Evolutionary conservation across 208 protist species (phyloP).

Genomic region (Porcisia deanei): DNA sequence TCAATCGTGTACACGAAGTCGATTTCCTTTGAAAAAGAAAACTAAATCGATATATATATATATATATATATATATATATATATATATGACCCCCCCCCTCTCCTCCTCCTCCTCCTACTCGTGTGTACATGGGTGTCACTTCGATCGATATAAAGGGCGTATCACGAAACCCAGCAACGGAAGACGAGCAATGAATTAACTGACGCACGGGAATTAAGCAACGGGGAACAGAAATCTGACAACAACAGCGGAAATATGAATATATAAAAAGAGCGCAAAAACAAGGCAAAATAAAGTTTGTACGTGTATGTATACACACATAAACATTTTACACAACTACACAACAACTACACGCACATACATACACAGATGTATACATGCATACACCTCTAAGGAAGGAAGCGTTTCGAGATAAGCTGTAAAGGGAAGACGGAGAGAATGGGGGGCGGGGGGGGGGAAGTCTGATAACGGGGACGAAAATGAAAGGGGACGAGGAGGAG

Average conservation of each 20-base stretch:
- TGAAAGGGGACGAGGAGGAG: not conserved
- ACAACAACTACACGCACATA: not conserved
- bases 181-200: not conserved
- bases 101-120: no score
- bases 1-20: no score
- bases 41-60: no score
- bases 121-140: not conserved
- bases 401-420: not conserved
- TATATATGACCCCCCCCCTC: no score
- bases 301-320: no score
- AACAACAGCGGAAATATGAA: slow-evolving; percentile 11
- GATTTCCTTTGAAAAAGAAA: no score
- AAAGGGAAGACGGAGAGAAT: slow-evolving; percentile 4
- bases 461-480: slow-evolving; percentile 1
- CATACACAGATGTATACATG: slow-evolving; percentile 8
- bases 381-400: not conserved
- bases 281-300: no score
- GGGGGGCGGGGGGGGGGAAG: not conserved
- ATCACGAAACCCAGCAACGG: not conserved
- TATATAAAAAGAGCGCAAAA: no score
- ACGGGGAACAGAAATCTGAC: not conserved
- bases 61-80: no score
- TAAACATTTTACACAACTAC: no score
- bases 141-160: not conserved
- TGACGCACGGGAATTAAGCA: not conserved